Percentiles rank a stretch among this genome's conserved stretches.
Evolutionary conservation across 192 early-diverging fungal genomes (phyloP).

Genomic region (Gamsiella multidivaricata): DNA sequence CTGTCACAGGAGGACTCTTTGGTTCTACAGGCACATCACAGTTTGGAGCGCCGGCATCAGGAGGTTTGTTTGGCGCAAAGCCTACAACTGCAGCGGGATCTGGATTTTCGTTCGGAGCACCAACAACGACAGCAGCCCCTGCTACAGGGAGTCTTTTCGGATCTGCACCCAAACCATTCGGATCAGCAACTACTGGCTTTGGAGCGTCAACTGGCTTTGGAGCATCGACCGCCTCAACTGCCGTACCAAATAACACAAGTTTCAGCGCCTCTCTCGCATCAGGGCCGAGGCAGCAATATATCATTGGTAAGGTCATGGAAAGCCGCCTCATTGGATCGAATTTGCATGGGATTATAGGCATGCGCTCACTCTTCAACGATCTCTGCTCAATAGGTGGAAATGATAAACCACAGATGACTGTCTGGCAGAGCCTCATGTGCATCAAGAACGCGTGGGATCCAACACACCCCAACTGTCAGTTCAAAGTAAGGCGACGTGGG

Average conservation of each 20-base stretch:
- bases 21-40: constrained; percentile 9
- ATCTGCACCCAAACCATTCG: constrained; percentile 46
- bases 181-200: neutral
- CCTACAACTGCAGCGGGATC: constrained; percentile 29
- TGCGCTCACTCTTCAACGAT: neutral
- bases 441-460: constrained; percentile 86
- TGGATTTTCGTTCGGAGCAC: constrained; percentile 27
- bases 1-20: constrained; percentile 21
- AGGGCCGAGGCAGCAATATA: constrained; percentile 59
- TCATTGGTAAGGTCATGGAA: constrained; percentile 16
- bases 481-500: constrained; percentile 64
- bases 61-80: constrained; percentile 21
- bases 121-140: constrained; percentile 25
- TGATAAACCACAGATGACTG: constrained; percentile 46
- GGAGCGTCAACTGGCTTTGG: constrained; percentile 21
- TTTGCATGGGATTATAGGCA: neutral
- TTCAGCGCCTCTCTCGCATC: constrained; percentile 49
- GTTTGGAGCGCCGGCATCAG: constrained; percentile 38
- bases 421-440: constrained; percentile 71
- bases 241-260: constrained; percentile 26
- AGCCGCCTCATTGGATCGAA: neutral
- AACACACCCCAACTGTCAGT: constrained; percentile 78
- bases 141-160: constrained; percentile 30
- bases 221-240: constrained; percentile 36
- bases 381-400: no score